Conservation (phyloP, 1,284 basidiomycete species). For the Ceratobasidium sp. region DNA sequence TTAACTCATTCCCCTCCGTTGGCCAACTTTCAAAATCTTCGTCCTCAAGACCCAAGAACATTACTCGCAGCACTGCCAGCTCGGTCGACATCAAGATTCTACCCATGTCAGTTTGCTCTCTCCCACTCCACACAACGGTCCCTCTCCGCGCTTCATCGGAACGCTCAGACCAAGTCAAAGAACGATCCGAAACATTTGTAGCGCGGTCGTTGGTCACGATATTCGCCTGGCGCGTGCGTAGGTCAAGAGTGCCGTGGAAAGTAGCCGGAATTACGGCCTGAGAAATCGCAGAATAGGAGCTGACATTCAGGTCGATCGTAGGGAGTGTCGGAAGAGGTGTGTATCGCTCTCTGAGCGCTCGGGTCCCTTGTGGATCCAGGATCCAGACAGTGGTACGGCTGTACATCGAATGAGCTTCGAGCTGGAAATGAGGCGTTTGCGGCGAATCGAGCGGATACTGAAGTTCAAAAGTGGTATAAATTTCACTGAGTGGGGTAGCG, state of each 20-base stretch:
- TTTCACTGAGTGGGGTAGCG: too few species aligned
- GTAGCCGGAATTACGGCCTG: conserved; percentile 1
- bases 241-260: conserved; percentile 1
- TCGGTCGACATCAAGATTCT: not conserved
- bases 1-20: too few species aligned
- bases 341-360: not conserved
- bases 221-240: not conserved
- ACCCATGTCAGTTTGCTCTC: not conserved
- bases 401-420: not conserved
- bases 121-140: not conserved
- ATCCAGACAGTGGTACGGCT: not conserved
- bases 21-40: not conserved
- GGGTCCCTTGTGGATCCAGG: conserved; percentile 1
- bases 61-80: not conserved
- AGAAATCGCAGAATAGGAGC: not conserved
- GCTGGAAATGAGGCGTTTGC: not conserved
- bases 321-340: not conserved
- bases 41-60: conserved; percentile 11
- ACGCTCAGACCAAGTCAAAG: not conserved
- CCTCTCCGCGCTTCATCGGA: not conserved
- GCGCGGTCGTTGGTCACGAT: not conserved
- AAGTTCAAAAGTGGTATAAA: not conserved
- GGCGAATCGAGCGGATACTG: not conserved
- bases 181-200: not conserved
- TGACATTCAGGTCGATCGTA: conserved; percentile 6